Evolutionary conservation across 169 alveolate genomes (phyloP), one percentile per base, ranked within the genome.

Genomic region (Ichthyophthirius multifiliis): DNA sequence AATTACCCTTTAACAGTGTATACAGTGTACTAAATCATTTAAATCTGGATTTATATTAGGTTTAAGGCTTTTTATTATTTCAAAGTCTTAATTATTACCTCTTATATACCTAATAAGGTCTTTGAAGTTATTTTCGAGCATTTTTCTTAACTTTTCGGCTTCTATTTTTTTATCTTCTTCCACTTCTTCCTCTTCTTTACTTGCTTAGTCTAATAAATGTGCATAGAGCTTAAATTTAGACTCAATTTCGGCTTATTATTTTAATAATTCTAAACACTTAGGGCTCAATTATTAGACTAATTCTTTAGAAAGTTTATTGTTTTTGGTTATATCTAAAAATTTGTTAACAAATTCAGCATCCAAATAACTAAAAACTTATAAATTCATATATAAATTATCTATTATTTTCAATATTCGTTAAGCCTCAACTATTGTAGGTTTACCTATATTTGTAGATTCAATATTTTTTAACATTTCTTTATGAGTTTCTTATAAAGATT

Each of bases 391-490:
- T 0, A 81, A 45, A 27, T 71, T 47, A 48, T 71, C 82, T n/a
- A 71, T 35, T n/a, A 81, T 76, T 41, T 74, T 67, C 27, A 81
- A 43, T n/a, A 81, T 67, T 81, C 86, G 67, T 55, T 81, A 34
- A 1, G 86, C 86, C 37, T 81, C 86, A 35, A 81, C 86, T 15
- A 81, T 81, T 3, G 86, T 81, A 3, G 86, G 86, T 43, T 81
- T 81, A 18, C 86, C 86, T 37, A 81, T 73, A 37, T 71, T 81
- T 13, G 86, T 81, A 4, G 86, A 81, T 71, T 71, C 62, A 46
- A 81, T 44, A 62, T 81, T 81, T 18, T 81, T 71, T 15, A 81
- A 31, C 27, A 81, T 71, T 73, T 81, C 86, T n/a, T 81, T 30
- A 71, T 81, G 86, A 15, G 64, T 43, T 7, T 81, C 86, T 35